phyloP scores from a whole-genome alignment of 352 stramenopile species.

The Globisporangium polare region DNA sequence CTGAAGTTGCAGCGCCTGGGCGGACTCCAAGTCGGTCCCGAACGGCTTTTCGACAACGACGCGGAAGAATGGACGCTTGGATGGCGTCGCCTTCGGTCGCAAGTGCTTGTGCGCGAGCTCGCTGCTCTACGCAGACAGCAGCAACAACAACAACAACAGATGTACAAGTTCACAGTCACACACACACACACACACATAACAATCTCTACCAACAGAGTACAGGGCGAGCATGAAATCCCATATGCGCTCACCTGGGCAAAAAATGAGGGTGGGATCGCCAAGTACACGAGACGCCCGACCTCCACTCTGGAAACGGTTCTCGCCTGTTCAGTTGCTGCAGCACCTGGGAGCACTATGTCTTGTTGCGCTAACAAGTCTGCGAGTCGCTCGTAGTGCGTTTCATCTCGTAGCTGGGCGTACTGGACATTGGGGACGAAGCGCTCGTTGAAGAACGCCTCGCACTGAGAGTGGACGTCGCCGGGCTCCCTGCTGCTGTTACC shows the following conservation, averaged over 20 bases:
- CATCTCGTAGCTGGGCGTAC: constrained; percentile 40
- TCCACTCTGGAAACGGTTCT: constrained; percentile 16
- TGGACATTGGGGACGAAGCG: constrained; percentile 34
- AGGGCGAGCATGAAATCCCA: too few relatives aligned
- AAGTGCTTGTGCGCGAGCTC: constrained; percentile 32
- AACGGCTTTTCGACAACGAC: constrained; percentile 85
- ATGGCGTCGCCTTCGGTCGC: constrained; percentile 7
- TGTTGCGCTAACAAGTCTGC: constrained; percentile 13
- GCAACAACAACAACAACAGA: background rate
- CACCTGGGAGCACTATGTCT: background rate
- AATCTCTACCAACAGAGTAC: too few relatives aligned
- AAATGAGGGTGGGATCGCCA: constrained; percentile 69
- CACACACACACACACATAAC: background rate
- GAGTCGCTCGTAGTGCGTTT: constrained; percentile 30
- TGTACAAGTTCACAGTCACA: background rate
- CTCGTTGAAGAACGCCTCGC: constrained; percentile 27
- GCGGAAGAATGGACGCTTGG: constrained; percentile 36
- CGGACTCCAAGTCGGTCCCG: constrained; percentile 50
- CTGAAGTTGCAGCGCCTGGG: constrained; percentile 31
- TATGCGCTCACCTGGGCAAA: constrained; percentile 41
- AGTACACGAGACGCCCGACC: constrained; percentile 58
- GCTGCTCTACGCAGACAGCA: constrained; percentile 22
- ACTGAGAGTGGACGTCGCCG: constrained; percentile 6
- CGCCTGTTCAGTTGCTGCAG: background rate
- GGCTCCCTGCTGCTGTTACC: background rate